Percentiles rank a stretch among this genome's conserved stretches.
Conservation (phyloP, 108 stramenopile genomes). For the Conticribra guillardii region DNA sequence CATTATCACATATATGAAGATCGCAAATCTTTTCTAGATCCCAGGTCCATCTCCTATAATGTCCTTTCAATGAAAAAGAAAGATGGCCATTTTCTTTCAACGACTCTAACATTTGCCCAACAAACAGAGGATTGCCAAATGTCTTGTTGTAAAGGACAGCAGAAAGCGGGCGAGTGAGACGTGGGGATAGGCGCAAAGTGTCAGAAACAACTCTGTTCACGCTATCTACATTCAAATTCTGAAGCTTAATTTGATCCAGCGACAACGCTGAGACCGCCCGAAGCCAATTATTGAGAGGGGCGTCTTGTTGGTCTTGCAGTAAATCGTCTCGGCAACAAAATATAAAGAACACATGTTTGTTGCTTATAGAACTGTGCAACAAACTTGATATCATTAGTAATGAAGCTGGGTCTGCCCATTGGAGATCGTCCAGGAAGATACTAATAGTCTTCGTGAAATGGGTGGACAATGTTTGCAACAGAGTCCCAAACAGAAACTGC, state of each 20-base stretch:
- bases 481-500: not conserved
- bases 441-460: not conserved
- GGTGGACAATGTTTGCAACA: not conserved
- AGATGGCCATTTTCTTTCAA: slow-evolving; percentile 12
- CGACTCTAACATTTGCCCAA: slow-evolving; percentile 22
- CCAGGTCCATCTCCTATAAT: slow-evolving; percentile 28
- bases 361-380: slow-evolving; percentile 10
- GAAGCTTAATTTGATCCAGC: slow-evolving; percentile 19
- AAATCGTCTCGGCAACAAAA: slow-evolving; percentile 36
- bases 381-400: slow-evolving; percentile 16
- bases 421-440: not conserved
- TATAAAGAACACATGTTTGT: slow-evolving; percentile 9
- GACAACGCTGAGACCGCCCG: not conserved
- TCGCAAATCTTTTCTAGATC: slow-evolving; percentile 24
- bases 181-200: slow-evolving; percentile 23
- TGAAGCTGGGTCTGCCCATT: slow-evolving; percentile 29
- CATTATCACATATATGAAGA: slow-evolving; percentile 25
- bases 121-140: slow-evolving; percentile 22
- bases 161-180: slow-evolving; percentile 36
- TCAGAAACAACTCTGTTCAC: slow-evolving; percentile 34
- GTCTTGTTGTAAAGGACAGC: too few relatives aligned
- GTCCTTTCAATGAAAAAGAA: slow-evolving; percentile 8
- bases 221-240: slow-evolving; percentile 15
- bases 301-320: not conserved
- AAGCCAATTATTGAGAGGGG: slow-evolving; percentile 4